Evolutionary conservation across 345 rosid species (phyloP), one percentile per base, ranked within the genome.

Genomic region (Lumnitzera littorea): DNA sequence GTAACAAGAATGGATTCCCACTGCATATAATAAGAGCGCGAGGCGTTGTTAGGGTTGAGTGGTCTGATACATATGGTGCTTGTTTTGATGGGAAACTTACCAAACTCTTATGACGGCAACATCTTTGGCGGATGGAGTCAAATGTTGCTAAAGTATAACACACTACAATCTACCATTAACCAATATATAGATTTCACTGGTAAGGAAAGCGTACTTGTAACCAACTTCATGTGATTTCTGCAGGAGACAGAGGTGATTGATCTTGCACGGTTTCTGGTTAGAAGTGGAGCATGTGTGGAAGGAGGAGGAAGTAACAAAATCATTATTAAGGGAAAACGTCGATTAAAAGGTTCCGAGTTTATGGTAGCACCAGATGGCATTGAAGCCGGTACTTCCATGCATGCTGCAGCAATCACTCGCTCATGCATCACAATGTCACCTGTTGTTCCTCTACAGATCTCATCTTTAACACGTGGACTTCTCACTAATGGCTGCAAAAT

Each of bases 81-180:
- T 20, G 20, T 20, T 20, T 20, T 20, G 20, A 76, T 46, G 80
- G 68, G 53, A 74, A 74, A 13, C 76, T 76, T 20, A 75, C 68
- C 27, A 73, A 71, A 71, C 71, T 61, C 79, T 75, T 59, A 68
- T 68, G 79, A 75, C 71, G 79, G 79, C 79, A 27, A 71, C 76
- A 13, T 72, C 60, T 50, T 41, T 76, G 71, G 80, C 76, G 0
- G 69, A 76, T 29, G 80, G 80, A 41, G 59, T 56, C 74, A 48
- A 72, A 72, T 59, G 76, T 60, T 9, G 80, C 74, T 66, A 65
- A 72, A 48, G 76, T 72, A 76, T 25, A 63, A 51, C 15, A 53
- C 7, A 6, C 36, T 3, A 29, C 7, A 6, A 29, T 29, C 36
- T 29, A 29, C 36, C 36, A 29, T 29, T 29, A 6, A 29, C 5